Percentiles rank a stretch among this genome's conserved stretches.
These are phyloP conservation scores for Protomyces pachydermus DNA, from an alignment of 1,139 yeast genomes.

Conservation along the genomic window DNA sequence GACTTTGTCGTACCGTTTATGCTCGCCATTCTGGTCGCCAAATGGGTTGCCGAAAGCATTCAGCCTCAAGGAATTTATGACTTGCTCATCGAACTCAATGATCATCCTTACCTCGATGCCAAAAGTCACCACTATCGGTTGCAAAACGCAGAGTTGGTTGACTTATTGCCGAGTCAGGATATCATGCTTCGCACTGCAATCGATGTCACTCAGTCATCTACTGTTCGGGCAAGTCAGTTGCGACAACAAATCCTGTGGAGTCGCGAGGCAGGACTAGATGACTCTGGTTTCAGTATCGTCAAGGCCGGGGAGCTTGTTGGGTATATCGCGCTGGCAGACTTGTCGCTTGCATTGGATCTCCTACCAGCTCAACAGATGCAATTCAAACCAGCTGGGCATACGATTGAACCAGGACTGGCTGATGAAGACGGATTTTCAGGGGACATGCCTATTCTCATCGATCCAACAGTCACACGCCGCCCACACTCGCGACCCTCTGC, in stretches of 20 bases:
- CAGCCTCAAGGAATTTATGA: constrained; percentile 26
- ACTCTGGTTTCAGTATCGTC: constrained; percentile 26
- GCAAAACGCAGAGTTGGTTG: background rate
- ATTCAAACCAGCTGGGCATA: background rate
- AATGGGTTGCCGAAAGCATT: constrained; percentile 29
- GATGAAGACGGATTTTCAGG: background rate
- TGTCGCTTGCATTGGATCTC: constrained; percentile 21
- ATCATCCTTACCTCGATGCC: constrained; percentile 18
- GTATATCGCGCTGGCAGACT: constrained; percentile 25
- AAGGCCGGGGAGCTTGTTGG: constrained; percentile 22
- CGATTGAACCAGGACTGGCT: background rate
- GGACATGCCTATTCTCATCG: background rate
- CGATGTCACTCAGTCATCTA: background rate
- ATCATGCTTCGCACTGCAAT: constrained; percentile 14
- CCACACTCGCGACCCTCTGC: background rate
- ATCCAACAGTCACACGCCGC: background rate
- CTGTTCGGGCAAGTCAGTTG: background rate
- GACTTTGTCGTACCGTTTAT: constrained; percentile 45
- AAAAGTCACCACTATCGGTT: background rate
- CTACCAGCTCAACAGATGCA: background rate
- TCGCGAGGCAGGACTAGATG: constrained; percentile 1
- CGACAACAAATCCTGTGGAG: constrained; percentile 7
- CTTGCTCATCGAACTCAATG: constrained; percentile 18
- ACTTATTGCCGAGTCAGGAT: constrained; percentile 10
- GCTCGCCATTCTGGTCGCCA: constrained; percentile 29